Evolutionary conservation across 106 monocot species (phyloP).

Genomic region (Chionographis japonica): DNA sequence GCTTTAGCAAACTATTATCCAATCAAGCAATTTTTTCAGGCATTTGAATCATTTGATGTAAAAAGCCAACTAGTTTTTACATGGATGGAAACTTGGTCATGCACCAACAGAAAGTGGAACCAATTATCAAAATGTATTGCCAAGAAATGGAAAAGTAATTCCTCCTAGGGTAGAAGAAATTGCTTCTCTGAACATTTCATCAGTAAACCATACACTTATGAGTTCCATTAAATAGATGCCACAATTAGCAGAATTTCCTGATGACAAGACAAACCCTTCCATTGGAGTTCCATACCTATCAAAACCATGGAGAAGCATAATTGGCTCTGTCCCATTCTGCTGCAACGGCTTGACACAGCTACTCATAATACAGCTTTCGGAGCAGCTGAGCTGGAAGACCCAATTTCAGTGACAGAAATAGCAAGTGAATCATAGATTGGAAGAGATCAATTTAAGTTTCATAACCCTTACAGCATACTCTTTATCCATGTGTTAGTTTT

Average conservation of each 20-base stretch:
- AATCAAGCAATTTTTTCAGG: too few relatives aligned
- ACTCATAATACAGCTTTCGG: slow-evolving; percentile 50
- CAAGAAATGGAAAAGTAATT: too few relatives aligned
- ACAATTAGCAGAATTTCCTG: not conserved
- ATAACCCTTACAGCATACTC: not conserved
- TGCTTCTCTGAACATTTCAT: too few relatives aligned
- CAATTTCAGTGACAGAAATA: not conserved
- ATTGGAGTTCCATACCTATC: slow-evolving; percentile 47
- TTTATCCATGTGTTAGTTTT: not conserved
- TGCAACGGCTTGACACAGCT: slow-evolving; percentile 76
- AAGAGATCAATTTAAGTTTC: not conserved
- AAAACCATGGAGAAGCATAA: slow-evolving; percentile 93
- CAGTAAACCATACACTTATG: too few relatives aligned
- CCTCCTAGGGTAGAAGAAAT: too few relatives aligned
- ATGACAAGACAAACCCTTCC: not conserved
- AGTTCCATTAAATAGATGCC: too few relatives aligned
- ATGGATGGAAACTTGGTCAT: too few relatives aligned
- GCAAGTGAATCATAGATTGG: not conserved
- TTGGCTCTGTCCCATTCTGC: slow-evolving; percentile 32
- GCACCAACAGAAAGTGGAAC: too few relatives aligned
- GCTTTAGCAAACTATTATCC: too few relatives aligned
- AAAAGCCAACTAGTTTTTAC: too few relatives aligned
- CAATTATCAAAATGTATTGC: too few relatives aligned
- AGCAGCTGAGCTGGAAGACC: slow-evolving; percentile 46
- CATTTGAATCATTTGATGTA: too few relatives aligned